A percentile compares a stretch with the other conserved stretches of the same genome.
These are phyloP conservation scores for Cucurbita moschata DNA, from an alignment of 306 rosid genomes.

Conservation along the genomic window DNA sequence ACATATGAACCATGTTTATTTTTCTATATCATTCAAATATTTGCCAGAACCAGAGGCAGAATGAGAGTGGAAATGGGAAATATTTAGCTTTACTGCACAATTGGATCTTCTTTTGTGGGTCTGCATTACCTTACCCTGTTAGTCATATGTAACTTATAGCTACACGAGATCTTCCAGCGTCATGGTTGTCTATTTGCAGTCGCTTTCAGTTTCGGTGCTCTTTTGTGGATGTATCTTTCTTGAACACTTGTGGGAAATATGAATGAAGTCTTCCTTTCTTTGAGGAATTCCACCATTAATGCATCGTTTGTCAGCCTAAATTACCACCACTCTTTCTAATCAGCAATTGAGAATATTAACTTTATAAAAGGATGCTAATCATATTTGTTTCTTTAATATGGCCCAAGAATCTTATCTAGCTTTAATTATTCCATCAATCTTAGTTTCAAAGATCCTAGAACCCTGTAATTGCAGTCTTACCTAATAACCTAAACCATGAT, in stretches of 20 bases:
- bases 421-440: constrained; percentile 26
- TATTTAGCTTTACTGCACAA: not conserved
- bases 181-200: not conserved
- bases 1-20: not conserved
- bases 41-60: not conserved
- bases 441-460: constrained; percentile 2
- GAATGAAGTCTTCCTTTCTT: not conserved
- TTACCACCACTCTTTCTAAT: not conserved
- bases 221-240: not conserved
- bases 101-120: not conserved
- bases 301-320: not conserved
- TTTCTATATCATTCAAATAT: not conserved
- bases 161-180: not conserved
- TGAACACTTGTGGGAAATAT: not conserved
- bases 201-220: not conserved
- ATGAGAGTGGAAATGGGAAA: not conserved
- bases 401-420: constrained; percentile 30
- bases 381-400: not conserved
- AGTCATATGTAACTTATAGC: not conserved
- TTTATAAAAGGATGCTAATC: constrained; percentile 1
- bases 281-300: not conserved
- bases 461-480: not conserved
- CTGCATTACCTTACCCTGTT: not conserved
- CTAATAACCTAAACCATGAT: too few species aligned
- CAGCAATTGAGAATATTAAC: not conserved